A percentile compares a stretch with the other conserved stretches of the same genome.
Evolutionary conservation across 768 basidiomycete species (phyloP).

Genomic region (Tricholoma sp.): DNA sequence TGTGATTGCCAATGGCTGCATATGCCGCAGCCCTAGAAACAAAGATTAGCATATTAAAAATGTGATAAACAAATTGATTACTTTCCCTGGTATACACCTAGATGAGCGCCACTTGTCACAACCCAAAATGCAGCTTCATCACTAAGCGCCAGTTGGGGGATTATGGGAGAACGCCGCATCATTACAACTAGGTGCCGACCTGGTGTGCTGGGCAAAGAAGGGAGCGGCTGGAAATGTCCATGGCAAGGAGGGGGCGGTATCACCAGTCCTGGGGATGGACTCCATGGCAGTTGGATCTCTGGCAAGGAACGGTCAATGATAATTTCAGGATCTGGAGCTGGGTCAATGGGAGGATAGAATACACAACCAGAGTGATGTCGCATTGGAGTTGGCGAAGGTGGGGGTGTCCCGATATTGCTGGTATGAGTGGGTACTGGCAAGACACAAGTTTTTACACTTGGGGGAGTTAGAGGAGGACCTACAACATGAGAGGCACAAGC

Average conservation of each 20-base stretch:
- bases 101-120: background rate
- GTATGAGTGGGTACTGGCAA: background rate
- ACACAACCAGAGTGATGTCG: background rate
- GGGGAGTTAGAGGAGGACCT: background rate
- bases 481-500: background rate
- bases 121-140: background rate
- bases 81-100: background rate
- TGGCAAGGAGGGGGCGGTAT: background rate
- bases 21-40: background rate
- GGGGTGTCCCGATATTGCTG: background rate
- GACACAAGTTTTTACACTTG: background rate
- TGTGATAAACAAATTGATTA: background rate
- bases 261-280: background rate
- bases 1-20: background rate
- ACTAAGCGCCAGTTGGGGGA: background rate
- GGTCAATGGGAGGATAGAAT: no score
- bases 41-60: background rate
- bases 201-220: background rate
- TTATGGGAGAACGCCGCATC: background rate
- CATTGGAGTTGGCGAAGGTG: background rate
- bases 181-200: background rate
- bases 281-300: background rate
- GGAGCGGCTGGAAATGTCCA: background rate
- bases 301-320: background rate
- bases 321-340: no score